Conservation (phyloP, 768 basidiomycete genomes). For the Gloeopeniophorella convolvens region DNA sequence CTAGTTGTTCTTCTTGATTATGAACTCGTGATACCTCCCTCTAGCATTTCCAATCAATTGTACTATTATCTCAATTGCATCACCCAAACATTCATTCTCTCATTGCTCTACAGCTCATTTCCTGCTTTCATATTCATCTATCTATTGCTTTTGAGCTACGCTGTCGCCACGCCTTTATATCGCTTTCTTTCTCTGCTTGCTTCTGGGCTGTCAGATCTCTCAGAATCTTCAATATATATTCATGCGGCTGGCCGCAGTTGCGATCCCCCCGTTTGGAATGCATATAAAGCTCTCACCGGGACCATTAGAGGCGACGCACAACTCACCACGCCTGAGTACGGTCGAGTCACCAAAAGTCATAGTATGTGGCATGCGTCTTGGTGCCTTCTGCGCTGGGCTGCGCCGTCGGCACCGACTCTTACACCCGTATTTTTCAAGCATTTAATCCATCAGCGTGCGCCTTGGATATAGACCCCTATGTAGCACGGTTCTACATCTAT, state of each 20-base stretch:
- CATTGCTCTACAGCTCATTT: constrained; percentile 3
- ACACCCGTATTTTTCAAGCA: too few species aligned
- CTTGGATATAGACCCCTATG: too few species aligned
- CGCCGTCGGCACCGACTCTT: too few species aligned
- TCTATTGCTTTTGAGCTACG: not conserved
- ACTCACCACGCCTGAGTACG: too few species aligned
- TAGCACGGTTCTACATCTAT: too few species aligned
- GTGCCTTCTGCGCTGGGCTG: too few species aligned
- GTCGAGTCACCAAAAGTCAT: too few species aligned
- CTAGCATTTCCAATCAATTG: not conserved
- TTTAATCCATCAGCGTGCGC: too few species aligned
- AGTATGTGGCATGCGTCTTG: too few species aligned
- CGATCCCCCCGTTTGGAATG: constrained; percentile 7
- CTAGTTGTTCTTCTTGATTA: constrained; percentile 18
- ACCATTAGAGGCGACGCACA: too few species aligned
- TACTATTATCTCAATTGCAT: constrained; percentile 11
- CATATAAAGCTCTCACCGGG: too few species aligned
- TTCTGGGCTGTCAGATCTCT: not conserved
- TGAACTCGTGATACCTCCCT: constrained; percentile 1
- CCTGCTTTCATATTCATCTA: constrained; percentile 2
- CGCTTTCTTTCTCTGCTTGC: not conserved
- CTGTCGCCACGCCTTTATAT: constrained; percentile 7
- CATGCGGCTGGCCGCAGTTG: constrained; percentile 18
- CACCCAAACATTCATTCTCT: constrained; percentile 6
- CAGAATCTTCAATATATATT: constrained; percentile 1